Evolutionary conservation across 192 early-diverging fungal genomes (phyloP).

Genomic region (Piromyces sp.): DNA sequence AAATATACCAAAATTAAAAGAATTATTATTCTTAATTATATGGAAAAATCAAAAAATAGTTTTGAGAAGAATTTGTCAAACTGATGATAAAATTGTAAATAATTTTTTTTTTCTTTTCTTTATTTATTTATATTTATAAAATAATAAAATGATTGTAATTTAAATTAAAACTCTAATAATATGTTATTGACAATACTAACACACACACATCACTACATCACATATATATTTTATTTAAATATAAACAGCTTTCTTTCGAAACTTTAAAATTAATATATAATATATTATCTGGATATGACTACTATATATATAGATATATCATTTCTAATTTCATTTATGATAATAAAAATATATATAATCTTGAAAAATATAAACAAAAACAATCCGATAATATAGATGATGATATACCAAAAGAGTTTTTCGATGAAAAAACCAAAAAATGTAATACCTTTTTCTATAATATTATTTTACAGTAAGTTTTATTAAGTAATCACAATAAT

Average conservation of each 20-base stretch:
- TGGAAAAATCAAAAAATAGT: neutral
- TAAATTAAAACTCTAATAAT: too few species aligned
- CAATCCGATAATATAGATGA: neutral
- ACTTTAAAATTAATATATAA: neutral
- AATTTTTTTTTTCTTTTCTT: too few species aligned
- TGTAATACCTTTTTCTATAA: neutral
- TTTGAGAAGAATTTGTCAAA: neutral
- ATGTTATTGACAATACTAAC: too few species aligned
- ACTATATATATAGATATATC: neutral
- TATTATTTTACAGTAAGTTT: neutral
- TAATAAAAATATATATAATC: neutral
- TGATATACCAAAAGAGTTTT: neutral
- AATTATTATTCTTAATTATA: neutral
- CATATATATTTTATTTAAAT: too few species aligned
- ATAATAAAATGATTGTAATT: too few species aligned
- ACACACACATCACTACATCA: too few species aligned
- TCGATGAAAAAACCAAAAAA: neutral
- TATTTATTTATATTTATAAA: too few species aligned
- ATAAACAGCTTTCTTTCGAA: neutral
- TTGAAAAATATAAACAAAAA: neutral
- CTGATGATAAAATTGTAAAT: neutral
- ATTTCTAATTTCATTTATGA: neutral
- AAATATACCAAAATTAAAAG: neutral
- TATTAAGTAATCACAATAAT: too few species aligned
- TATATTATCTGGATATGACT: neutral